Percentiles rank a stretch among this genome's conserved stretches.
Evolutionary conservation across 768 basidiomycete species (phyloP).

Genomic region (Inosperma sp.): DNA sequence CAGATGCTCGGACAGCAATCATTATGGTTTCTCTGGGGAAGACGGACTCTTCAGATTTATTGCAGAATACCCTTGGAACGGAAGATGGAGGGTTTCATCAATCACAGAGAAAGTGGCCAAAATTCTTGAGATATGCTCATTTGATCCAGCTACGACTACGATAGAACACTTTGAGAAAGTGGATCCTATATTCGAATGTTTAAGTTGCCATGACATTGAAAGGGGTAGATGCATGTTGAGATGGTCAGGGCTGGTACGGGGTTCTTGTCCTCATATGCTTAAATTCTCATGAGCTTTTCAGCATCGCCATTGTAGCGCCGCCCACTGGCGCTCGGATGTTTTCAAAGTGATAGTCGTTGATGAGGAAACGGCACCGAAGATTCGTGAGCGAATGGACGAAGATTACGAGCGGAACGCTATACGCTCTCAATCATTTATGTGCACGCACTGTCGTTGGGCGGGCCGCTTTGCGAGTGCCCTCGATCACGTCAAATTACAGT

Average conservation of each 20-base stretch:
- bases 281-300: not conserved
- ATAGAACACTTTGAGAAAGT: constrained; percentile 4
- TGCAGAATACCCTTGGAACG: no score
- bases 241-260: constrained; percentile 15
- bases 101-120: not conserved
- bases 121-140: not conserved
- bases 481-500: no score
- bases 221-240: constrained; percentile 13
- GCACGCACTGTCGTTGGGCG: no score
- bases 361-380: no score
- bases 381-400: no score
- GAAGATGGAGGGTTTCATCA: not conserved
- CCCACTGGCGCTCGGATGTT: no score
- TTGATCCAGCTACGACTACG: constrained; percentile 5
- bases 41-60: not conserved
- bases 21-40: not conserved
- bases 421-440: no score
- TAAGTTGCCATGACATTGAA: constrained; percentile 7
- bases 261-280: not conserved
- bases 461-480: no score
- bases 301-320: not conserved
- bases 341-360: no score
- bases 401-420: no score
- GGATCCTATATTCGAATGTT: constrained; percentile 17
- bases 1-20: no score